These are phyloP conservation scores for Mallotus japonicus DNA, from an alignment of 441 rosid species.

Conservation along the genomic window DNA sequence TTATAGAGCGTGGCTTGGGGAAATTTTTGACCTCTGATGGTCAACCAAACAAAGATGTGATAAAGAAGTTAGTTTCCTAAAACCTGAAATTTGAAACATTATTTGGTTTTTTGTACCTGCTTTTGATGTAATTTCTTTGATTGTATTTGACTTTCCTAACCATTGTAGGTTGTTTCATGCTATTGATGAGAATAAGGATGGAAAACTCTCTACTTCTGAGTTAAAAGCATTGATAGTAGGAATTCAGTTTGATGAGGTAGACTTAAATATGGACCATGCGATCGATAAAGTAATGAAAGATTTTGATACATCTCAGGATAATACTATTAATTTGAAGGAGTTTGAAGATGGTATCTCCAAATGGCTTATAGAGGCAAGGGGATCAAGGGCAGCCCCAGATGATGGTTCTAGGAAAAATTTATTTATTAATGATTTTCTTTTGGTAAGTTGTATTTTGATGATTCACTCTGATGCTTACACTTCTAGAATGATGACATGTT, in stretches of 20 bases:
- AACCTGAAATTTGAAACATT: background rate
- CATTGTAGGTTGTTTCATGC: conserved; percentile 59
- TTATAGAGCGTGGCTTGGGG: conserved; percentile 64
- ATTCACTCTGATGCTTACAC: conserved; percentile 4
- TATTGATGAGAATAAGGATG: conserved; percentile 66
- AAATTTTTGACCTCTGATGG: conserved; percentile 61
- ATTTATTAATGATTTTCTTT: conserved; percentile 51
- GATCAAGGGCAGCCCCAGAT: conserved; percentile 29
- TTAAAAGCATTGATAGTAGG: conserved; percentile 82
- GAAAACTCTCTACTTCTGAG: conserved; percentile 54
- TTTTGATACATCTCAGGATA: conserved; percentile 61
- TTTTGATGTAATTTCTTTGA: conserved; percentile 2
- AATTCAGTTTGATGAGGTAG: conserved; percentile 74
- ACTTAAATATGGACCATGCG: conserved; percentile 71
- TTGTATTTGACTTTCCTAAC: conserved; percentile 1
- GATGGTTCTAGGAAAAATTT: conserved; percentile 50
- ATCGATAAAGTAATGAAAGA: conserved; percentile 58
- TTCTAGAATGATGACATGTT: conserved; percentile 13
- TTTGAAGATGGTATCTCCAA: conserved; percentile 54
- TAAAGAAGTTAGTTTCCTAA: conserved; percentile 46
- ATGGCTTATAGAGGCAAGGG: conserved; percentile 67
- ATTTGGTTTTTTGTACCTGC: conserved; percentile 12
- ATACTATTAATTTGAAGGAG: conserved; percentile 40
- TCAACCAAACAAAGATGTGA: conserved; percentile 45
- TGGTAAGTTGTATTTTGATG: conserved; percentile 39